Percentiles rank a stretch among this genome's conserved stretches.
These are phyloP conservation scores for Sporisorium exsertum DNA, from an alignment of 1,284 basidiomycete genomes.

Conservation along the genomic window DNA sequence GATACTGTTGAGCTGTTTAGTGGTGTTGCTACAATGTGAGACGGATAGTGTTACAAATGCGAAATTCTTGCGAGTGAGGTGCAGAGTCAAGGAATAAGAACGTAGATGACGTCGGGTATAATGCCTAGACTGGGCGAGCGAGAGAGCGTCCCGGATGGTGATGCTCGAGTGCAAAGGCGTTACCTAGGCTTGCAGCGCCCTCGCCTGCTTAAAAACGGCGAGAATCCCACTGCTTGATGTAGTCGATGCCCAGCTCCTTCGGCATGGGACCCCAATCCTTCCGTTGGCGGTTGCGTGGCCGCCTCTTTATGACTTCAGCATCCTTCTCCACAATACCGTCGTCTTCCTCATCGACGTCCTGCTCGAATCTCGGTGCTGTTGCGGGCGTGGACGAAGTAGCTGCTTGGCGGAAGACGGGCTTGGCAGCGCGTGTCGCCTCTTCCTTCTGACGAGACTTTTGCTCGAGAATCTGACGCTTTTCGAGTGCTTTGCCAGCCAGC, in stretches of 20 bases:
- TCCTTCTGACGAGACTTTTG: slow-evolving; percentile 43
- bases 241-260: slow-evolving; percentile 50
- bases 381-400: slow-evolving; percentile 3
- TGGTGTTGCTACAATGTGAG: slow-evolving; percentile 8
- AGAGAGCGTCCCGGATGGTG: not conserved
- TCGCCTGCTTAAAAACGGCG: slow-evolving; percentile 33
- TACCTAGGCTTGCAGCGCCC: no score
- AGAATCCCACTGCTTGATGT: slow-evolving; percentile 47
- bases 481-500: slow-evolving; percentile 35
- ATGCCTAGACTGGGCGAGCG: not conserved
- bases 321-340: slow-evolving; percentile 20
- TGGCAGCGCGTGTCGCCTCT: slow-evolving; percentile 39
- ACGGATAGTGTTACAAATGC: no score
- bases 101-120: slow-evolving; percentile 6
- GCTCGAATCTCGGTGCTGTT: slow-evolving; percentile 5
- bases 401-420: slow-evolving; percentile 43
- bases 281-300: slow-evolving; percentile 39
- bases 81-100: not conserved
- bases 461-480: slow-evolving; percentile 32
- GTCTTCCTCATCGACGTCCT: slow-evolving; percentile 13
- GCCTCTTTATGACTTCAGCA: slow-evolving; percentile 39
- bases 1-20: not conserved
- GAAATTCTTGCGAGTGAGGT: not conserved
- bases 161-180: not conserved
- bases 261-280: slow-evolving; percentile 53